phyloP scores from a whole-genome alignment of 23 red algal species.

The Agarophyton chilense region DNA sequence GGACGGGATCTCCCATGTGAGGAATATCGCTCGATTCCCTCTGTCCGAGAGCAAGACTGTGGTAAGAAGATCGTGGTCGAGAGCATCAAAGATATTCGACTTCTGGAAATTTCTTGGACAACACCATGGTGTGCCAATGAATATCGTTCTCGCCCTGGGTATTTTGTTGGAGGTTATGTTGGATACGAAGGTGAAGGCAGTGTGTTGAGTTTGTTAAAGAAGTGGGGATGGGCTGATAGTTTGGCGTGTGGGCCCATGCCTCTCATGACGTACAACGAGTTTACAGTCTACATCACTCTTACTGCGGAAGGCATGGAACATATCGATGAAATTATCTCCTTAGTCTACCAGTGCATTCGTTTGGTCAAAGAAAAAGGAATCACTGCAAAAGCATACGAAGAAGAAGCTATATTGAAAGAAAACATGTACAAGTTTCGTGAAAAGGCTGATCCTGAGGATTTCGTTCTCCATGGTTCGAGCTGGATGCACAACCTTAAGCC shows the following conservation, averaged over 20 bases:
- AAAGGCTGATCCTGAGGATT: slow-evolving; percentile 47
- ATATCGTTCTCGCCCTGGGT: slow-evolving; percentile 68
- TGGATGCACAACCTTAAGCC: slow-evolving; percentile 53
- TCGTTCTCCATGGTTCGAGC: slow-evolving; percentile 48
- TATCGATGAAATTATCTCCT: slow-evolving; percentile 64
- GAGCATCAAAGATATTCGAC: slow-evolving; percentile 79
- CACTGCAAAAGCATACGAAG: slow-evolving; percentile 56
- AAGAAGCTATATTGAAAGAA: slow-evolving; percentile 69
- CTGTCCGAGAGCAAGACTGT: slow-evolving; percentile 43
- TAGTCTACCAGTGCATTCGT: slow-evolving; percentile 78
- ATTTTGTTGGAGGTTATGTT: slow-evolving; percentile 70
- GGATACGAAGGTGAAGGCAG: slow-evolving; percentile 89
- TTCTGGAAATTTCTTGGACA: slow-evolving; percentile 69
- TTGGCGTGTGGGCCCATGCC: slow-evolving; percentile 46
- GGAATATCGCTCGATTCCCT: slow-evolving; percentile 45
- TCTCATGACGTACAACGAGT: slow-evolving; percentile 48
- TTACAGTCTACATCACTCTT: slow-evolving; percentile 74
- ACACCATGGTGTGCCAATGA: slow-evolving; percentile 53
- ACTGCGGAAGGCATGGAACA: slow-evolving; percentile 75
- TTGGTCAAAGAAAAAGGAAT: slow-evolving; percentile 59
- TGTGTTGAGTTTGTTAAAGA: slow-evolving; percentile 76
- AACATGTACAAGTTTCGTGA: slow-evolving; percentile 84
- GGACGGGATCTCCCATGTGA: slow-evolving; percentile 41
- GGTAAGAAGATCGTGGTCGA: slow-evolving; percentile 45
- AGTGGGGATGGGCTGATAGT: slow-evolving; percentile 74